phyloP scores from a whole-genome alignment of 805 yeast species.

The Blastobotrys parvus region DNA sequence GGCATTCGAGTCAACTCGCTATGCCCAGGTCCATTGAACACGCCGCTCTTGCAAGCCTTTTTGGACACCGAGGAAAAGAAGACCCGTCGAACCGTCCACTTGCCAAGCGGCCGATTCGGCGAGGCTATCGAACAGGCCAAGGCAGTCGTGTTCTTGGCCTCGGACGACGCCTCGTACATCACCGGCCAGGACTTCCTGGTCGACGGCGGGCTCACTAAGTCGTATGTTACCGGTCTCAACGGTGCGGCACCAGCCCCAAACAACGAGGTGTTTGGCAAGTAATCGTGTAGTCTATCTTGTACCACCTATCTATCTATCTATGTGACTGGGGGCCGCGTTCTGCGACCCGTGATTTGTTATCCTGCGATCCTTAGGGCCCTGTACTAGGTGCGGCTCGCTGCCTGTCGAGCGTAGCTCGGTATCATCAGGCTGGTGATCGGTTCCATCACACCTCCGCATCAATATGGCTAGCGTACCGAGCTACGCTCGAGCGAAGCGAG shows the following conservation, averaged over 20 bases:
- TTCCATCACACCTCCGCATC: too few species aligned
- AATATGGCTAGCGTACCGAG: too few species aligned
- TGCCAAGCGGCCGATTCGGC: slow-evolving; percentile 54
- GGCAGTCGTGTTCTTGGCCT: slow-evolving; percentile 49
- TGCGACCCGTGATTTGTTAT: too few species aligned
- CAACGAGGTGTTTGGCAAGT: slow-evolving; percentile 25
- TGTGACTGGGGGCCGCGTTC: too few species aligned
- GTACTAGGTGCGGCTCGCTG: too few species aligned
- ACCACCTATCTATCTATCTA: too few species aligned
- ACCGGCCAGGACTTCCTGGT: slow-evolving; percentile 57
- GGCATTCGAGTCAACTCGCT: slow-evolving; percentile 47
- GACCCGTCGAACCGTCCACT: slow-evolving; percentile 31
- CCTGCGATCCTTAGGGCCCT: too few species aligned
- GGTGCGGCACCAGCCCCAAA: slow-evolving; percentile 20
- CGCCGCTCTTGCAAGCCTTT: slow-evolving; percentile 52
- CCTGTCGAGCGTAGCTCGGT: too few species aligned
- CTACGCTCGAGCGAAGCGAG: too few species aligned
- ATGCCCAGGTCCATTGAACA: slow-evolving; percentile 54
- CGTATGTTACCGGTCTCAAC: slow-evolving; percentile 25
- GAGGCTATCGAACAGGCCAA: slow-evolving; percentile 60
- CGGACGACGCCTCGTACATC: slow-evolving; percentile 41
- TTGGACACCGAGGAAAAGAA: slow-evolving; percentile 45
- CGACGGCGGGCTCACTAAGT: slow-evolving; percentile 40
- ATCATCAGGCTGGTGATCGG: too few species aligned
- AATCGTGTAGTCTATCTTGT: too few species aligned